Percentiles rank a stretch among this genome's conserved stretches.
Conservation (phyloP, 495 filamentous ascomycete species). For the Tricharina praecox region DNA sequence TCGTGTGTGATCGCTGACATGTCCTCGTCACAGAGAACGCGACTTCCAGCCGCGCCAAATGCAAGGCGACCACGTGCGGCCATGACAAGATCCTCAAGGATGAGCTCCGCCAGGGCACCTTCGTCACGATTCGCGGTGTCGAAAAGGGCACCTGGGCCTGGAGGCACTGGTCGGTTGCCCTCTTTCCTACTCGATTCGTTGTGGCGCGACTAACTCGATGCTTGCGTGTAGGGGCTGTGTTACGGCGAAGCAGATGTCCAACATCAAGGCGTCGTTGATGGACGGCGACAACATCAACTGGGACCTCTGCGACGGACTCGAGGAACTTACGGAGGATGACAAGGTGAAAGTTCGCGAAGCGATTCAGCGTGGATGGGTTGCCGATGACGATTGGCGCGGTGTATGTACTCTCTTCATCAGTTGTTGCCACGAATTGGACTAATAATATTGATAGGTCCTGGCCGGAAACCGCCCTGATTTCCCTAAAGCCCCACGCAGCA, state of each 20-base stretch:
- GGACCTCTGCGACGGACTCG: conserved; percentile 42
- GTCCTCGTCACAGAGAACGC: conserved; percentile 12
- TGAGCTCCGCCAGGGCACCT: conserved; percentile 51
- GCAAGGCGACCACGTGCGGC: conserved; percentile 13
- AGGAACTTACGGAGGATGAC: conserved; percentile 38
- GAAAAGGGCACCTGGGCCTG: conserved; percentile 40
- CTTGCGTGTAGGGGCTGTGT: conserved; percentile 48
- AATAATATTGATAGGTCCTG: neutral
- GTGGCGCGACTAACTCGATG: conserved; percentile 20
- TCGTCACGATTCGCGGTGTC: conserved; percentile 39
- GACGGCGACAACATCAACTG: conserved; percentile 26
- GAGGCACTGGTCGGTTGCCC: conserved; percentile 66
- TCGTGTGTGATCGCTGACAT: no score
- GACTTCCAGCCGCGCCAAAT: conserved; percentile 8
- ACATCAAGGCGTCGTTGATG: conserved; percentile 28
- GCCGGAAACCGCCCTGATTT: conserved; percentile 1
- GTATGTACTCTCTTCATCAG: conserved; percentile 33
- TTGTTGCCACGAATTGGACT: neutral
- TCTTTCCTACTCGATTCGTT: neutral
- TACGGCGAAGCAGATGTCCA: conserved; percentile 42
- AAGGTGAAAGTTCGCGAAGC: conserved; percentile 45
- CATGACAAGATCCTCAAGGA: conserved; percentile 58
- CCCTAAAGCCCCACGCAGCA: conserved; percentile 14
- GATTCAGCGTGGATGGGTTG: conserved; percentile 49
- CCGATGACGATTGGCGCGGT: conserved; percentile 53